Percentiles rank a stretch among this genome's conserved stretches.
phyloP scores from a whole-genome alignment of 2,329 filamentous ascomycete species.

The Calonectria pseudoreteaudii region DNA sequence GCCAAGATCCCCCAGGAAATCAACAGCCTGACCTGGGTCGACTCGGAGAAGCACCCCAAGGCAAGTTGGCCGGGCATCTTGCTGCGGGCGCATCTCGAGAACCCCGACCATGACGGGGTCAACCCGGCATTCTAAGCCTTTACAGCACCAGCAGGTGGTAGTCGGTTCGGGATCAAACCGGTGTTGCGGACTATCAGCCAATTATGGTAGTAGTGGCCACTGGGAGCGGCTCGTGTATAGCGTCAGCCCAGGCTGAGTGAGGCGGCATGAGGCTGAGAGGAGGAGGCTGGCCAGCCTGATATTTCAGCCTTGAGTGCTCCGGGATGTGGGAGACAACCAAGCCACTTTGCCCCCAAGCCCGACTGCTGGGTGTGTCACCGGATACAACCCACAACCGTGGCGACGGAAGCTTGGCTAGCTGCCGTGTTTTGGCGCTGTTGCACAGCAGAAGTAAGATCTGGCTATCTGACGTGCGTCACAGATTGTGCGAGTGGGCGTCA shows the following conservation, averaged over 20 bases:
- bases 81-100: conserved; percentile 45
- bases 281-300: background rate
- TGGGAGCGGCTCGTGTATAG: background rate
- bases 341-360: background rate
- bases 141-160: background rate
- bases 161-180: background rate
- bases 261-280: no score
- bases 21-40: conserved; percentile 41
- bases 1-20: conserved; percentile 30
- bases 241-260: background rate
- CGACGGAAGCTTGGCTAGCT: background rate
- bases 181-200: background rate
- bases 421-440: background rate
- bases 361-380: background rate
- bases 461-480: background rate
- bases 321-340: conserved; percentile 12
- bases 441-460: background rate
- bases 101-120: conserved; percentile 41
- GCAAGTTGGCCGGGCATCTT: conserved; percentile 48
- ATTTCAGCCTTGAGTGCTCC: background rate
- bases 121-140: conserved; percentile 44
- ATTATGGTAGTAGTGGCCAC: background rate
- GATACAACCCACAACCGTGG: background rate
- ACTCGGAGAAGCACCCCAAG: conserved; percentile 43
- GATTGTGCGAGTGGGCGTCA: background rate